Conservation (phyloP, 805 yeast species). For the Pichia nanzhaoensis region DNA sequence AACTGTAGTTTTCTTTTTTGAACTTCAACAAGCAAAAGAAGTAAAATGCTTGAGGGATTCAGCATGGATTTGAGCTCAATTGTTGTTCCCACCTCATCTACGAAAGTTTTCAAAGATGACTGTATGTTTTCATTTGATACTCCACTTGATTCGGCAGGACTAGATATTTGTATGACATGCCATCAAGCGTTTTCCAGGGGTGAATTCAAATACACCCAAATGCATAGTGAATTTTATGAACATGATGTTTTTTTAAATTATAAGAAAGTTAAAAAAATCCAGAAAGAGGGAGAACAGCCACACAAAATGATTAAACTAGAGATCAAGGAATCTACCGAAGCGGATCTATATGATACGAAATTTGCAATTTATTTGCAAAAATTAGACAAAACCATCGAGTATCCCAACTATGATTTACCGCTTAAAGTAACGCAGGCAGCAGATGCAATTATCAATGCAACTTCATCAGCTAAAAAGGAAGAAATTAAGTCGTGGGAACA, state of each 20-base stretch:
- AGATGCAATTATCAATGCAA: slow-evolving; percentile 43
- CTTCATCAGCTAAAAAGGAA: slow-evolving; percentile 52
- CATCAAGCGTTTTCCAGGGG: slow-evolving; percentile 61
- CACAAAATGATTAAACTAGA: slow-evolving; percentile 58
- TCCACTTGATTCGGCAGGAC: slow-evolving; percentile 45
- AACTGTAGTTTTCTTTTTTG: no score
- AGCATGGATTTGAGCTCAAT: slow-evolving; percentile 14
- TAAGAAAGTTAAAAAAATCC: slow-evolving; percentile 43
- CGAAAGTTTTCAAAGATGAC: slow-evolving; percentile 72
- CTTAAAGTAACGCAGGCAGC: slow-evolving; percentile 30
- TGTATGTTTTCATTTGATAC: slow-evolving; percentile 83
- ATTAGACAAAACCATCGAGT: slow-evolving; percentile 23
- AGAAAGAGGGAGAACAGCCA: slow-evolving; percentile 27
- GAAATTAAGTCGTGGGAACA: slow-evolving; percentile 91
- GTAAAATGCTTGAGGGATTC: neutral
- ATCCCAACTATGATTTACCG: slow-evolving; percentile 27
- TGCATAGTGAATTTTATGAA: slow-evolving; percentile 46
- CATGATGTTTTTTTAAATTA: slow-evolving; percentile 59
- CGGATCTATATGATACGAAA: slow-evolving; percentile 48
- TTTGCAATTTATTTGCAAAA: slow-evolving; percentile 36
- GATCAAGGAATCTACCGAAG: slow-evolving; percentile 55
- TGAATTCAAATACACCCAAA: slow-evolving; percentile 42
- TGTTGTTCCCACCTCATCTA: slow-evolving; percentile 25
- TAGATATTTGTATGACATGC: slow-evolving; percentile 71
- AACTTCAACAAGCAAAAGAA: no score